Conservation (phyloP, 208 protist genomes). For the Leptomonas seymouri region DNA sequence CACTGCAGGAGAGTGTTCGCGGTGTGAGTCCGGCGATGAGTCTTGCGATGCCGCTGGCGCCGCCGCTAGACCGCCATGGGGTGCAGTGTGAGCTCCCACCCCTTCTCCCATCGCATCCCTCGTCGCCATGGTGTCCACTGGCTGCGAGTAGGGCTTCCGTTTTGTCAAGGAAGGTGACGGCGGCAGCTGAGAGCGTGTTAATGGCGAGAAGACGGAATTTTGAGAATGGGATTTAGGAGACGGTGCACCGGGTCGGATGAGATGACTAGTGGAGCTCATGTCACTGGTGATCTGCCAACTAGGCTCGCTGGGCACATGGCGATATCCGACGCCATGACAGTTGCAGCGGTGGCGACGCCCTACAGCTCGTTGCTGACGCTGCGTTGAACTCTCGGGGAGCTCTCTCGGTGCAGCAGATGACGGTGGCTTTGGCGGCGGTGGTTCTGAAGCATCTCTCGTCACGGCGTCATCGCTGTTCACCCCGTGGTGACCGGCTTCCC, state of each 20-base stretch:
- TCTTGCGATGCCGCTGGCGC: background rate
- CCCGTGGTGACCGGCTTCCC: background rate
- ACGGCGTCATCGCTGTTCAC: background rate
- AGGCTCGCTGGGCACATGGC: background rate
- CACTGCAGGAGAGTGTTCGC: too few species aligned
- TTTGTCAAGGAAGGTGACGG: too few species aligned
- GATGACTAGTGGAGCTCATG: background rate
- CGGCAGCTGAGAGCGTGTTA: background rate
- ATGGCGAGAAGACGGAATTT: background rate
- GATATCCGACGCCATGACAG: background rate
- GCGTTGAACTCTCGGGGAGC: background rate
- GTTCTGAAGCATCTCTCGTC: background rate
- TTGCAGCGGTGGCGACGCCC: background rate
- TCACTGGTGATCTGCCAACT: constrained; percentile 7
- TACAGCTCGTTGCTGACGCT: background rate
- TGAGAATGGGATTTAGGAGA: background rate
- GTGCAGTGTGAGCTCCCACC: too few species aligned
- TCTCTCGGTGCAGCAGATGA: background rate
- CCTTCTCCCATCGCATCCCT: too few species aligned
- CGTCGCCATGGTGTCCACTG: background rate
- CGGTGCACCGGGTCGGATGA: background rate
- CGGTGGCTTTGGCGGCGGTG: background rate
- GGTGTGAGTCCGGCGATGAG: too few species aligned
- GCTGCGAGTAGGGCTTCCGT: too few species aligned
- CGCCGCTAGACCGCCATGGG: background rate